Evolutionary conservation across 1,139 yeast genomes (phyloP), one percentile per base, ranked within the genome.

Genomic region (Suhomyces panamericanus): DNA sequence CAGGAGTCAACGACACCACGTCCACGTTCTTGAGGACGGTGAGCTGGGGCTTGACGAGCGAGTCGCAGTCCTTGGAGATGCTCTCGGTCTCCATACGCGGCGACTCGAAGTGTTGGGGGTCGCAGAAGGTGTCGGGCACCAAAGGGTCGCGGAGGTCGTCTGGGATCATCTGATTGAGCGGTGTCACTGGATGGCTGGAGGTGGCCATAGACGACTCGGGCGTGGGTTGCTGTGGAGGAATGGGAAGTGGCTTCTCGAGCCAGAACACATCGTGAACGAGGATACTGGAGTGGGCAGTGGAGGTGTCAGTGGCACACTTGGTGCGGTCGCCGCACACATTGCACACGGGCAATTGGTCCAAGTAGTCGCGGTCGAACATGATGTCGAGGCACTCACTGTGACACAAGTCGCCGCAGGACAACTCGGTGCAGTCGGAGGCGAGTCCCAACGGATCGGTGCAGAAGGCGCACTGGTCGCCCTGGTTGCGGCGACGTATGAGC

Each of bases 301-400:
- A 35, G 4, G 15, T 15, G 7, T 44, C 50, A 14, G 48, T 52
- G 9, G 42, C 40, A 37, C 49, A 48, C 16, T 46, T 38, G 17
- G 56, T 50, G 22, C 34, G 38, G 22, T 46, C 44, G 10, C 53
- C 52, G 32, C 56, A 52, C n/a, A 39, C 32, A 13, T 42, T 43
- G 39, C 56, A 52, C 3, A 33, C 28, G 2, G 54, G 53, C 32
- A 40, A 36, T 11, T 38, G 43, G 26, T 43, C 43, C 35, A 51
- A 39, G 38, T 46, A 43, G 37, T 52, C 49, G 13, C 47, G 47
- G 12, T 48, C 52, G 16, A 51, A 43, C 50, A 53, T 52, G 12
- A 50, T 44, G 9, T 47, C 46, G 16, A 64, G 56, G 45, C 73
- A 67, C 33, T 64, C 64, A 39, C 61, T 55, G 47, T 67, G 73